Base-by-base conservation (phyloP, 257 asterid genomes). In the Ocimum tenuiflorum region DNA sequence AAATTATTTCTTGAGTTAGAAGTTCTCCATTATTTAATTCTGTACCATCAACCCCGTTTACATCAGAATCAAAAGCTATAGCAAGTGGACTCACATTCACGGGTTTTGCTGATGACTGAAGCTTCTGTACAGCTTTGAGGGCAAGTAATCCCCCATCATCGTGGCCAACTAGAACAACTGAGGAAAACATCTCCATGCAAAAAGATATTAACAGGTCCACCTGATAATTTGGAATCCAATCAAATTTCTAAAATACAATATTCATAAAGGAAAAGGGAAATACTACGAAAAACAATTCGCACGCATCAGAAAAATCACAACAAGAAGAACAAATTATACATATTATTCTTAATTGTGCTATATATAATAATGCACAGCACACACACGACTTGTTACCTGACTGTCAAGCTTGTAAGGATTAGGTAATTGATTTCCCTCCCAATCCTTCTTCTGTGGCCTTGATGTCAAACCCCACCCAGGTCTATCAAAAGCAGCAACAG, bases 401-500 rank as follows among this genome's bases (percentile, higher is more conserved):
- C 70, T 76, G 43, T 86, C 91, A 72, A 88, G 82, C 85, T 77
- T 83, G 87, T 89, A 92, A 29, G 99, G 97, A 78, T 92, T 92
- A 67, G 83, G 78, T 48, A 79, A 79, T 18, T 84, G 84, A 60
- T 85, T 86, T 71, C 84, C 96, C 81, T 87, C 94, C 99, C 96
- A 92, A 55, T 87, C 99, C 79, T 79, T 87, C 61, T 81, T 78
- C 8, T 84, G 73, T 57, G 97, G 96, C 78, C 99, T 85, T 53
- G 99, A 89, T 31, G 99, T 89, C 81, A 92, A 71, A 68, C 99
- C 97, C 96, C 99, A 92, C 49, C 99, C 99, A 59, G 99, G 97
- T 71, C 99, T 77, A 72, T 92, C 97, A 75, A 89, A 92, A 71
- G 99, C 95, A 71, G 79, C 87, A 49, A 92, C 97, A 3, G 86